A percentile compares a stretch with the other conserved stretches of the same genome.
Conservation (phyloP, 2,329 filamentous ascomycete genomes). For the Colletotrichum falcatum region DNA sequence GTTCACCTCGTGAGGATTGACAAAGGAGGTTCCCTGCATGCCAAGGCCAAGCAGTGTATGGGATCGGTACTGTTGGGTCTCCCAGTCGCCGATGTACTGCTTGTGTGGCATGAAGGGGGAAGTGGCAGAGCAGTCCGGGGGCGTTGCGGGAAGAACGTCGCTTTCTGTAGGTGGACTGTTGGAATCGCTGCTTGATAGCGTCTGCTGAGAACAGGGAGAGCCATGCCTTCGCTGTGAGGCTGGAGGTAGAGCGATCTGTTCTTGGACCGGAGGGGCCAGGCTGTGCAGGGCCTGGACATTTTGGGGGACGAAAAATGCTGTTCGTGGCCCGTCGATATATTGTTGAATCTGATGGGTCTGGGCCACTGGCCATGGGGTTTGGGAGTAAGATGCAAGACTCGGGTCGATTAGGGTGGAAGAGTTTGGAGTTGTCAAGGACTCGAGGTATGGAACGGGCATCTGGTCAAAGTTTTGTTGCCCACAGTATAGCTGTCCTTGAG, state of each 20-base stretch:
- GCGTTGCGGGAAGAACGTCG: slow-evolving; percentile 55
- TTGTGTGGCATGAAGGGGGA: slow-evolving; percentile 47
- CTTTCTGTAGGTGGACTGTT: slow-evolving; percentile 55
- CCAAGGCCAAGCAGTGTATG: slow-evolving; percentile 27
- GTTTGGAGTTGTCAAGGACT: slow-evolving; percentile 3
- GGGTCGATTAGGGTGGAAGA: slow-evolving; percentile 30
- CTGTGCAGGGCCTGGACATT: slow-evolving; percentile 26
- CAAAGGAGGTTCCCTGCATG: slow-evolving; percentile 21
- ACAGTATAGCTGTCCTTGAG: slow-evolving; percentile 19
- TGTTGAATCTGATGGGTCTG: slow-evolving; percentile 38
- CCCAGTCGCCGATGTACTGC: slow-evolving; percentile 21
- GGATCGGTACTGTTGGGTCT: slow-evolving; percentile 10
- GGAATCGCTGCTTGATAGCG: slow-evolving; percentile 52
- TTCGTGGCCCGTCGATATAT: slow-evolving; percentile 29
- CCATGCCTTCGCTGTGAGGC: slow-evolving; percentile 46
- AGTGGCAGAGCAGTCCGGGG: slow-evolving; percentile 50
- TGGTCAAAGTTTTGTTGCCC: slow-evolving; percentile 26
- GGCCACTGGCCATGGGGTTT: slow-evolving; percentile 21
- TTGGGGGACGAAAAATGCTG: slow-evolving; percentile 35
- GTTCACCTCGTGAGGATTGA: slow-evolving; percentile 40
- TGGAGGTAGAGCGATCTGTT: slow-evolving; percentile 42
- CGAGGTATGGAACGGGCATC: slow-evolving; percentile 18
- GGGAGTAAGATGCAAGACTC: slow-evolving; percentile 15
- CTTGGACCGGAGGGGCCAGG: slow-evolving; percentile 12
- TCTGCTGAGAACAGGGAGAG: slow-evolving; percentile 54